phyloP scores from a whole-genome alignment of 257 asterid genomes.

The Solanum piurae region DNA sequence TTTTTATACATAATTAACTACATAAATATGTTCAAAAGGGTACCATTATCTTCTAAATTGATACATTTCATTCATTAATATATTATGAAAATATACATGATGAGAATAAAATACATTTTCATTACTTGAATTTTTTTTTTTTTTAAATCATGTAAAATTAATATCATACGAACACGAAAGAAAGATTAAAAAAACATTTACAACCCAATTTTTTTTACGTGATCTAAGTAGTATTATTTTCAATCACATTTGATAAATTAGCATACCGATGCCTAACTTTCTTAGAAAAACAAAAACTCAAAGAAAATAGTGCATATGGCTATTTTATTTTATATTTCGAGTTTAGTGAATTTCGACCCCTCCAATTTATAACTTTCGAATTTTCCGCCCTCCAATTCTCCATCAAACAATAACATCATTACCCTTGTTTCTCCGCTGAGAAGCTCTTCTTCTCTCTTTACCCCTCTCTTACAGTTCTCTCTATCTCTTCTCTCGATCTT shows the following conservation, averaged over 20 bases:
- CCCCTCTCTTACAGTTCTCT: neutral
- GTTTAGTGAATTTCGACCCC: conserved; percentile 11
- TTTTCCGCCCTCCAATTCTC: conserved; percentile 2
- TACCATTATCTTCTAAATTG: neutral
- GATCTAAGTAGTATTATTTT: too few relatives aligned
- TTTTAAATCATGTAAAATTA: neutral
- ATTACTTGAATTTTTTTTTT: too few relatives aligned
- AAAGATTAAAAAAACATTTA: too few relatives aligned
- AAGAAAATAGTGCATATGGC: neutral
- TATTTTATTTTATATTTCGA: neutral
- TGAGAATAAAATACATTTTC: neutral
- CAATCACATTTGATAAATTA: neutral
- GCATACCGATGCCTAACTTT: neutral
- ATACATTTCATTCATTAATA: neutral
- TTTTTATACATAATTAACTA: neutral
- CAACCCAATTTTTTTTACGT: too few relatives aligned
- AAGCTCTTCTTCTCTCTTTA: neutral
- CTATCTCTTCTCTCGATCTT: conserved; percentile 15
- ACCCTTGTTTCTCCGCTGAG: neutral
- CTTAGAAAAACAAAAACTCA: neutral
- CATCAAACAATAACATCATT: neutral
- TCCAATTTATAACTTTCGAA: conserved; percentile 1
- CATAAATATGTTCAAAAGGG: neutral
- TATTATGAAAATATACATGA: neutral
- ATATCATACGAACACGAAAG: neutral